Evolutionary conservation across 352 stramenopile genomes (phyloP).

Genomic region (Halophytophthora polymorphica): DNA sequence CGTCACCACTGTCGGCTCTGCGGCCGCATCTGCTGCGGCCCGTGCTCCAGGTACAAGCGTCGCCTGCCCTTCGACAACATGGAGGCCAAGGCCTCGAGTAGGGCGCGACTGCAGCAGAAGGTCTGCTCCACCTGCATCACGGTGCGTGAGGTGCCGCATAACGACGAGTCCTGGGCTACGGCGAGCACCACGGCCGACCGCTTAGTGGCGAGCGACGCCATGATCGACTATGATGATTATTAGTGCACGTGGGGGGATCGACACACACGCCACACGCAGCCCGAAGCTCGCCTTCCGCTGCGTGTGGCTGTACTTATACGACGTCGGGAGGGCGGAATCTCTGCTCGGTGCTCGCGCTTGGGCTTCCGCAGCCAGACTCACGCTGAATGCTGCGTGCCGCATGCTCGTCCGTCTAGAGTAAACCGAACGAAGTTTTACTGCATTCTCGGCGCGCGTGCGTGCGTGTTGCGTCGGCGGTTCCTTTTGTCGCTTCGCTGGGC

Average conservation of each 20-base stretch:
- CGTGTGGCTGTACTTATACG: neutral
- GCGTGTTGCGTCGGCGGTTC: neutral
- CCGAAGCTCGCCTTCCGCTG: no score
- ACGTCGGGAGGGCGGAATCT: neutral
- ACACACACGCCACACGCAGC: neutral
- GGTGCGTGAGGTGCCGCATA: conserved; percentile 43
- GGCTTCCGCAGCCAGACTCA: no score
- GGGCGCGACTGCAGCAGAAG: conserved; percentile 46
- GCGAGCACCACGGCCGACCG: conserved; percentile 42
- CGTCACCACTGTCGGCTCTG: conserved; percentile 82
- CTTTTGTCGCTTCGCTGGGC: neutral
- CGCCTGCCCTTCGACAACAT: conserved; percentile 54
- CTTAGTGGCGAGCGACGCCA: conserved; percentile 49
- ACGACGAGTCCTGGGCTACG: conserved; percentile 45
- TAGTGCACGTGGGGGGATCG: conserved; percentile 22
- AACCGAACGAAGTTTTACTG: conserved; percentile 25
- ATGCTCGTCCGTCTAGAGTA: conserved; percentile 13
- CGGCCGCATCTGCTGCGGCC: conserved; percentile 75
- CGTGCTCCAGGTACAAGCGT: conserved; percentile 79
- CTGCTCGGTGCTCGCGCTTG: neutral
- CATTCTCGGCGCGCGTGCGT: conserved; percentile 1
- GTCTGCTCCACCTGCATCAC: conserved; percentile 76
- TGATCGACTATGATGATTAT: conserved; percentile 54
- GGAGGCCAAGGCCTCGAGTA: conserved; percentile 35
- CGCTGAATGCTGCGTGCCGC: neutral